Evolutionary conservation across 768 basidiomycete genomes (phyloP), one percentile per base, ranked within the genome.

Genomic region (Psilocybe cyanescens): DNA sequence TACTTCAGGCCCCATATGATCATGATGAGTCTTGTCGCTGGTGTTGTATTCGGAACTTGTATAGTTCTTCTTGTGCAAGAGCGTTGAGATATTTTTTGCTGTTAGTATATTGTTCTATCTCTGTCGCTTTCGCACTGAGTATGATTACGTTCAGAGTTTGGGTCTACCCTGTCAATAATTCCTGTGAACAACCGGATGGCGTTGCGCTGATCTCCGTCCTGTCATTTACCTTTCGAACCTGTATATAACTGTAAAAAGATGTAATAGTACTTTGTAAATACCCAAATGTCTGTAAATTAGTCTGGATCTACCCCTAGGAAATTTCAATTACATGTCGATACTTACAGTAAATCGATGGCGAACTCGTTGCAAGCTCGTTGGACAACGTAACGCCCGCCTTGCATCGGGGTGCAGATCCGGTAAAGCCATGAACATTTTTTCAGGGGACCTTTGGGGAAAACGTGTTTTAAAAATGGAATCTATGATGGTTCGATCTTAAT

Each of bases 31-130:
- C 65, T 78, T 14, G 81, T 88, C 49, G 76, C 80, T 3, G 72
- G 67, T 2, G 73, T 83, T 19, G 78, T 88, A 3, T 76, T 86
- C 60, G 77, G 80, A 6, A 85, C 82, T 3, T 85, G 82, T 63
- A 73, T 87, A 41, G 72, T 83, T 11, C 78, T 85, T 31, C 71
- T 87, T 28, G 77, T 75, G 16, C 74, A 78, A 44, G 74, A 75
- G 19, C 47, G 62, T 47, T 70, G 50, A 70, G 48, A 48, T 45
- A 16, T 6, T 8, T 35, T 35, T 35, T 16, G 4, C 7, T 3
- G n/a, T 53, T 35, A 24, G 51, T 53, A 35, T 37, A 17, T 53
- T 9, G 0, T 31, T 8, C 16, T 5, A 24, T n/a, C 14, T 31
- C 7, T 31, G 14, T 29, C 12, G 3, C 49, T 51, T 51, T 51